Base-by-base conservation (phyloP, 768 basidiomycete species). In the Cystobasidium tubakii region DNA sequence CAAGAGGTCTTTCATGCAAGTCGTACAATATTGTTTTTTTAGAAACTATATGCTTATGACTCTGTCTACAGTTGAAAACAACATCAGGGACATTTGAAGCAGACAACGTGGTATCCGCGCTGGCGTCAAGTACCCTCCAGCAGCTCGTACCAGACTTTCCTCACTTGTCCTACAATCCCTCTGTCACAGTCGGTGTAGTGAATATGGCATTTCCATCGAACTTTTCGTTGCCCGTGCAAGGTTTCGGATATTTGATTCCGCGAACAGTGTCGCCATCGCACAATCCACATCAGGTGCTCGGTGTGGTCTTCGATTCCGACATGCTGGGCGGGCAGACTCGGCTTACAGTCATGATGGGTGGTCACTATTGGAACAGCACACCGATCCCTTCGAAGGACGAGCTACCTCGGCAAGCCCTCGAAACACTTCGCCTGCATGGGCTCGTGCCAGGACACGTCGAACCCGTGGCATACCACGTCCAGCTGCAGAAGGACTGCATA, bases 211-310 rank as follows among this genome's bases (percentile, higher is more conserved):
- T 95, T 83, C 83, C 87, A 54, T 79, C 80, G 34, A 69, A 80
- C 75, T 25, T 79, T 85, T 34, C 80, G 83, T 27, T 77, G 0
- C 78, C 77, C 6, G 84, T 94, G 62, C 92, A 85, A 1, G 95
- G 95, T 1, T 99, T 97, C 80, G 95, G 95, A 10, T 97, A 93
- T 83, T 88, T 99, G 79, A 85, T 96, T 66, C 92, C 94, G 0
- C 89, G 93, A 19, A 77, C 81, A 0, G 79, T 76, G 6, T 67
- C 78, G 1, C 23, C 46, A 10, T 39, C 46, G 0, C 25, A 73
- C 23, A 78, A 77, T 66, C 87, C 89, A 0, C 82, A 81, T 36
- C 80, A 80, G 3, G 85, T 90, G 23, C 85, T 98, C 0, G 95
- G 95, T 15, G 88, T 88, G 34, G 88, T 97, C 13, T 97, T 97